A percentile compares a stretch with the other conserved stretches of the same genome.
These are phyloP conservation scores for Penicillium sclerotiorum DNA, from an alignment of 2,329 filamentous ascomycete species.

Conservation along the genomic window DNA sequence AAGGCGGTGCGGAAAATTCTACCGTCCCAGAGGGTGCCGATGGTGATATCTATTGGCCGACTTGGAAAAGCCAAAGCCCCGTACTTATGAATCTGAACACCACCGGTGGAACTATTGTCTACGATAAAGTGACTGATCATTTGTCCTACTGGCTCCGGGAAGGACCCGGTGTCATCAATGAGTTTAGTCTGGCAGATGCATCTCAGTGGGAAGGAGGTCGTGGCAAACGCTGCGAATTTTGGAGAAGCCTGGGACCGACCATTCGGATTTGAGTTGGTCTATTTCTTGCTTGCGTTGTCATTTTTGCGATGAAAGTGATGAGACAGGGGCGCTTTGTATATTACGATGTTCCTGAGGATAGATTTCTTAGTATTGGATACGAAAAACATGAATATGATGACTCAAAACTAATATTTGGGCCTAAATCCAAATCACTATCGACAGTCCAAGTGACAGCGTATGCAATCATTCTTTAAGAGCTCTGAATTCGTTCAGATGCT, in stretches of 20 bases:
- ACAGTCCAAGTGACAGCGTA: too few relatives aligned
- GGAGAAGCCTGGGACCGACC: conserved; percentile 31
- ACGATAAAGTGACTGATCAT: conserved; percentile 20
- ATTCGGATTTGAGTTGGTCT: neutral
- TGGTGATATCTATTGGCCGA: conserved; percentile 41
- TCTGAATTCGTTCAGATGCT: too few relatives aligned
- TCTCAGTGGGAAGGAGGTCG: conserved; percentile 53
- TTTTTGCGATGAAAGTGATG: too few relatives aligned
- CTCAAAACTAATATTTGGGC: too few relatives aligned
- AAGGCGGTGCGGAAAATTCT: conserved; percentile 27
- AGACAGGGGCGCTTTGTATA: too few relatives aligned
- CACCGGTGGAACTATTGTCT: conserved; percentile 42
- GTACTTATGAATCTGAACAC: conserved; percentile 52
- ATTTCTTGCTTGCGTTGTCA: too few relatives aligned
- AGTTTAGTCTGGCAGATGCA: conserved; percentile 47
- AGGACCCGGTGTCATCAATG: conserved; percentile 39
- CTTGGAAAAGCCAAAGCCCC: conserved; percentile 34
- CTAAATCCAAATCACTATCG: too few relatives aligned
- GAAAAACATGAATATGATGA: too few relatives aligned
- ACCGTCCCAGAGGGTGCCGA: conserved; percentile 10
- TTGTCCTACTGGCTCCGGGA: conserved; percentile 29
- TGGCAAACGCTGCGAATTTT: conserved; percentile 51
- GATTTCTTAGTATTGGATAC: too few relatives aligned
- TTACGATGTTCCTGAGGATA: too few relatives aligned
- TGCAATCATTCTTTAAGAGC: too few relatives aligned